Conservation (phyloP, 768 basidiomycete species). For the Leucocoprinus birnbaumii region DNA sequence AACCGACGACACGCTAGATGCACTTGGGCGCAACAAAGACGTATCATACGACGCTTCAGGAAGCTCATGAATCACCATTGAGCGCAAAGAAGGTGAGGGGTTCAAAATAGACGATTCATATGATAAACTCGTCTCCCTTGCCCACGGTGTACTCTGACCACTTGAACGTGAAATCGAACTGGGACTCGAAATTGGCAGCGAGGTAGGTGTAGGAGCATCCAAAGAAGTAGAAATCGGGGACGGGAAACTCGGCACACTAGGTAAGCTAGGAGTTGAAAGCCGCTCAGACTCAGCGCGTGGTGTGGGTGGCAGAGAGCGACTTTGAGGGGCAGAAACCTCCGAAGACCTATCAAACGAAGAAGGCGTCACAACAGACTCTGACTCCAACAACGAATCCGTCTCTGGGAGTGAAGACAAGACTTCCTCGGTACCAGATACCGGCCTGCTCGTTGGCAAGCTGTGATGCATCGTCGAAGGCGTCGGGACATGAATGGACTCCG, state of each 20-base stretch:
- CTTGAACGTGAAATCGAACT: constrained; percentile 18
- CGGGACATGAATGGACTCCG: constrained; percentile 34
- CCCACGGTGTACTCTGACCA: constrained; percentile 47
- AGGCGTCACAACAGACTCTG: constrained; percentile 4
- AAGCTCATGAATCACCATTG: constrained; percentile 54
- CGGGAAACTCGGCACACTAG: constrained; percentile 14
- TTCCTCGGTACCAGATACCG: constrained; percentile 4
- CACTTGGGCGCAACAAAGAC: constrained; percentile 67
- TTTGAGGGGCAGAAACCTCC: background rate
- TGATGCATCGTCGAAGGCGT: constrained; percentile 32
- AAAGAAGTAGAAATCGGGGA: constrained; percentile 20
- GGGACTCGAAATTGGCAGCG: constrained; percentile 17
- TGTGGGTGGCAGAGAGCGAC: background rate
- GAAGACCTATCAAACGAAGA: constrained; percentile 5
- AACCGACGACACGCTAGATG: constrained; percentile 42
- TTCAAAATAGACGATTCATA: constrained; percentile 77
- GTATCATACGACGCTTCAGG: constrained; percentile 70
- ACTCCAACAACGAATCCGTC: background rate
- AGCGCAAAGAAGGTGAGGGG: constrained; percentile 63
- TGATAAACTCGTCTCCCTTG: constrained; percentile 59
- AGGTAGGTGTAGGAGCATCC: constrained; percentile 15
- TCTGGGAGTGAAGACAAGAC: constrained; percentile 13
- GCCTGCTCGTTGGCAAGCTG: constrained; percentile 9
- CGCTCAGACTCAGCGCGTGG: constrained; percentile 1
- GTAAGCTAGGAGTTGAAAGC: constrained; percentile 15